Evolutionary conservation across 768 basidiomycete species (phyloP), one percentile per base, ranked within the genome.

Genomic region (Russula olivacea): DNA sequence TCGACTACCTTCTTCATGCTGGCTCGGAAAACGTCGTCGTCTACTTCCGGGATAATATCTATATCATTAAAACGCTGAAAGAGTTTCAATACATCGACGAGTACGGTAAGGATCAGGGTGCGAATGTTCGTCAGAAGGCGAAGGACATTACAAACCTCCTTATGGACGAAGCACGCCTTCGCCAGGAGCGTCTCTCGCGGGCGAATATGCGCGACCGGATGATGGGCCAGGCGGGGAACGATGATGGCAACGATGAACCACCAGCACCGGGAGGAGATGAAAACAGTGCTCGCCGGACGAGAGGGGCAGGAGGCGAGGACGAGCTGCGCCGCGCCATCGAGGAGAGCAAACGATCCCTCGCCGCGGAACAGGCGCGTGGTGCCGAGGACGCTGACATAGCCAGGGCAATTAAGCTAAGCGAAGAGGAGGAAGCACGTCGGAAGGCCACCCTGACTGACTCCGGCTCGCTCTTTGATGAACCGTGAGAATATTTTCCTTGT

Each of bases 31-130:
- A 99, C 73, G 95, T 98, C 23, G 93, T 98, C 64, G 90, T 97
- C 71, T 99, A 99, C 78, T 98, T 98, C 80, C 86, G 86, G 52
- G 95, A 99, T 74, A 98, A 99, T 72, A 76, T 97, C 64, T 99
- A 98, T 75, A 83, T 98, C 73, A 86, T 99, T 84, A 98, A 98
- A 80, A 98, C 96, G 2, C 84, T 99, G 64, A 96, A 98, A 74
- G 97, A 99, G 74, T 99, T 99, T 76, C 96, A 98, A 69, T 97
- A 86, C 71, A 74, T 96, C 61, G 97, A 98, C 74, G 97, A 98
- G 70, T 87, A 91, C 43, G 90, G 88, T 55, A 97, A 97, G 74
- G 97, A 99, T 72, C 93, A 97, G 71, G 97, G 97, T 40, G 93
- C 93, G n/a, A 99, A 98, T 74, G 92, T 95, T 17, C 85, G 93